Evolutionary conservation across 768 basidiomycete species (phyloP).

Genomic region (Suillus clintonianus): DNA sequence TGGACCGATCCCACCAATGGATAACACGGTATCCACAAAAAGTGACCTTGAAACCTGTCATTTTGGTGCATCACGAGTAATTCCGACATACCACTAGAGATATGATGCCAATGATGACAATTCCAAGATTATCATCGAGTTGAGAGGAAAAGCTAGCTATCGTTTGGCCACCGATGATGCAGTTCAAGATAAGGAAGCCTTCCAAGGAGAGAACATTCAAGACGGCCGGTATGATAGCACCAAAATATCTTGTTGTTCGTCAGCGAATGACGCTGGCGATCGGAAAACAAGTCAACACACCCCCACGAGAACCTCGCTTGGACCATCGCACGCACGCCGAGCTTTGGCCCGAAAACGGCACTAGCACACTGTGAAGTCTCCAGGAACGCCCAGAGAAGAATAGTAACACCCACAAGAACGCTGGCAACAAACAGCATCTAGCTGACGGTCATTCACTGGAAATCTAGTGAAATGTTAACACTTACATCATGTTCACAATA

Average conservation of each 20-base stretch:
- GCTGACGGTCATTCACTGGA: no score
- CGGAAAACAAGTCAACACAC: neutral
- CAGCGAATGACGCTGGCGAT: neutral
- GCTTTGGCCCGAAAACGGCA: slow-evolving; percentile 53
- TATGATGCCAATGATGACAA: slow-evolving; percentile 30
- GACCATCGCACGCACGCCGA: slow-evolving; percentile 59
- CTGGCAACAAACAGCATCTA: slow-evolving; percentile 4
- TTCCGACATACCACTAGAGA: slow-evolving; percentile 16
- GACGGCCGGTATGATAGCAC: slow-evolving; percentile 40
- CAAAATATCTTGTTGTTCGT: slow-evolving; percentile 36
- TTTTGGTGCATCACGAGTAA: no score
- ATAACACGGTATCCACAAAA: slow-evolving; percentile 48
- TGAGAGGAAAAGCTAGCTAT: slow-evolving; percentile 38
- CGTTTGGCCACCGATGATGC: slow-evolving; percentile 17
- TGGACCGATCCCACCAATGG: no score
- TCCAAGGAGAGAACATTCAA: slow-evolving; percentile 51
- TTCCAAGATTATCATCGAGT: slow-evolving; percentile 24
- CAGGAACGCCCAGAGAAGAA: neutral
- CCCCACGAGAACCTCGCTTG: slow-evolving; percentile 44
- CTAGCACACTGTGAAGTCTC: slow-evolving; percentile 19
- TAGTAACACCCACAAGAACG: no score
- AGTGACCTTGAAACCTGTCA: slow-evolving; percentile 41
- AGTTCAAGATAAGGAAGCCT: slow-evolving; percentile 59
- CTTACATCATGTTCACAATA: no score
- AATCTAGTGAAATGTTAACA: no score